phyloP scores from a whole-genome alignment of 768 basidiomycete genomes.

The Amanita polypyramis region DNA sequence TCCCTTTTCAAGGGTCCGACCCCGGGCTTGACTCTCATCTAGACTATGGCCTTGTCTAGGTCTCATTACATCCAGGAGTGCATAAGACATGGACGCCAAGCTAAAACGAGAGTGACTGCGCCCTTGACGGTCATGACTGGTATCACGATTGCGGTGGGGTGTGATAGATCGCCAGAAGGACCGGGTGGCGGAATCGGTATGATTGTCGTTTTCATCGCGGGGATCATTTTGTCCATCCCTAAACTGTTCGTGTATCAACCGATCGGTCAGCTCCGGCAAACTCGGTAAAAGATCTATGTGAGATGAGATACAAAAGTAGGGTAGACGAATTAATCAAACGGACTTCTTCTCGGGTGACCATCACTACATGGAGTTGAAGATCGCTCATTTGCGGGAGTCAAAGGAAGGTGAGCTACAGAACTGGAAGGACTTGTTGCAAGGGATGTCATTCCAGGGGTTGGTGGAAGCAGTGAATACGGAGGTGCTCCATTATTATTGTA shows the following conservation, averaged over 20 bases:
- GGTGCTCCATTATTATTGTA: constrained; percentile 21
- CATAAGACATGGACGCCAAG: constrained; percentile 40
- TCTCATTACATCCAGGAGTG: constrained; percentile 37
- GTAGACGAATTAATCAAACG: neutral
- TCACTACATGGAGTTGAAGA: neutral
- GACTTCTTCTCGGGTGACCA: constrained; percentile 1
- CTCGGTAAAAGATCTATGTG: neutral
- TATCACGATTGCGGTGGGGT: constrained; percentile 9
- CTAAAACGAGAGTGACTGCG: constrained; percentile 36
- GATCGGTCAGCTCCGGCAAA: constrained; percentile 9
- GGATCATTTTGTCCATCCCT: neutral
- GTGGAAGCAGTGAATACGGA: constrained; percentile 24
- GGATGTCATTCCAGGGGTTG: constrained; percentile 10
- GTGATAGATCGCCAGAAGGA: constrained; percentile 2
- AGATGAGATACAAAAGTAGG: neutral
- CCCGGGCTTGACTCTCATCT: constrained; percentile 10
- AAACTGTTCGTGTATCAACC: neutral
- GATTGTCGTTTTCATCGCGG: neutral
- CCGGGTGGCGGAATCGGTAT: neutral
- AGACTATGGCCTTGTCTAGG: constrained; percentile 21
- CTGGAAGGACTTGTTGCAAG: constrained; percentile 3
- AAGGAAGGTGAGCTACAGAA: constrained; percentile 5
- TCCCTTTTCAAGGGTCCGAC: constrained; percentile 14
- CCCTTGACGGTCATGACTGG: constrained; percentile 16
- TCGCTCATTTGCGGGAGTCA: neutral